phyloP scores from a whole-genome alignment of 331 rosid species.

The Telfairia occidentalis region DNA sequence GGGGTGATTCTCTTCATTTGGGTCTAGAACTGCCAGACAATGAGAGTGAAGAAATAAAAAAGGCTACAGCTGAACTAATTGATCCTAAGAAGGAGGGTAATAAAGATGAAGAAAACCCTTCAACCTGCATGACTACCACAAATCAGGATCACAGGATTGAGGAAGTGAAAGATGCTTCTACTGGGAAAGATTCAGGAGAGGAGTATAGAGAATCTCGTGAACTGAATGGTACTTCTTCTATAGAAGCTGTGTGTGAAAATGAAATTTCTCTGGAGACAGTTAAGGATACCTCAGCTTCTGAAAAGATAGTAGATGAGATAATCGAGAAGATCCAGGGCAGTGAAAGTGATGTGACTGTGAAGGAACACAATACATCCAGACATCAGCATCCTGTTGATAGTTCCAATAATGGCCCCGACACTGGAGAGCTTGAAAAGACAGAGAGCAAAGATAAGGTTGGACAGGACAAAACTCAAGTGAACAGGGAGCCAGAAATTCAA shows the following conservation, averaged over 20 bases:
- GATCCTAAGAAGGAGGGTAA: constrained; percentile 18
- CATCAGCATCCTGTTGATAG: constrained; percentile 23
- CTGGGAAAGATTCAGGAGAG: constrained; percentile 17
- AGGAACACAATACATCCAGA: constrained; percentile 13
- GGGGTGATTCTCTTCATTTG: constrained; percentile 14
- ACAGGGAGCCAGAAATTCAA: constrained; percentile 21
- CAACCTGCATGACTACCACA: constrained; percentile 13
- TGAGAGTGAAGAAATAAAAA: constrained; percentile 16
- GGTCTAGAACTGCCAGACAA: constrained; percentile 19
- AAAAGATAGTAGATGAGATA: constrained; percentile 25
- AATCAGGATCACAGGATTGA: constrained; percentile 18
- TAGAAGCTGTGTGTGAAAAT: constrained; percentile 21
- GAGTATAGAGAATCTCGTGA: constrained; percentile 19
- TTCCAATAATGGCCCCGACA: constrained; percentile 20
- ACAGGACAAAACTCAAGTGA: constrained; percentile 26
- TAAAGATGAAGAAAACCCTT: constrained; percentile 17
- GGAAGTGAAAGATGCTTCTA: constrained; percentile 16
- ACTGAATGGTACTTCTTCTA: constrained; percentile 20
- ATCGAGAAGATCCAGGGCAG: constrained; percentile 18
- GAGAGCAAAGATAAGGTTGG: constrained; percentile 24
- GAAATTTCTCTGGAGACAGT: constrained; percentile 14
- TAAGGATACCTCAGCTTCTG: constrained; percentile 19
- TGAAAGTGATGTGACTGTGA: constrained; percentile 15
- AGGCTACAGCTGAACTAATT: constrained; percentile 15
- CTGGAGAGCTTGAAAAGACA: constrained; percentile 29